phyloP scores from a whole-genome alignment of 2,329 filamentous ascomycete genomes.

The Colletotrichum horii region DNA sequence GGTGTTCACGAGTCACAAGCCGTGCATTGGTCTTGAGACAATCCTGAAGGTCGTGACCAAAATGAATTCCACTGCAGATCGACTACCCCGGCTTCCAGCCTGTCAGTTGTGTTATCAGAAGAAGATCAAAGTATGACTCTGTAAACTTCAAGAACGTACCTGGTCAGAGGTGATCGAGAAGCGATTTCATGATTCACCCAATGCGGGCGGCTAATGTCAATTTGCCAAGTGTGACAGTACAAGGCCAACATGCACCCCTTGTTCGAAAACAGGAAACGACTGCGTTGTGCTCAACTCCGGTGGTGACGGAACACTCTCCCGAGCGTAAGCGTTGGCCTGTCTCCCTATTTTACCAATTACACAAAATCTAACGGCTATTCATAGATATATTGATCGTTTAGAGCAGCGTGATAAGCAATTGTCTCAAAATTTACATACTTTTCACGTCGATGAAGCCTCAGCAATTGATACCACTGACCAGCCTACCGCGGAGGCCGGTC shows the following conservation, averaged over 20 bases:
- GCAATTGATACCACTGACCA: neutral
- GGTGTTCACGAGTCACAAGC: neutral
- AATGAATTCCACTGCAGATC: neutral
- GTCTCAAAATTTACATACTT: neutral
- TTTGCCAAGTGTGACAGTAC: constrained; percentile 30
- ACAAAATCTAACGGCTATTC: neutral
- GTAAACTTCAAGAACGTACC: neutral
- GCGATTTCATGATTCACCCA: neutral
- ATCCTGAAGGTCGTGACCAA: neutral
- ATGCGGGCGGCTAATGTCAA: neutral
- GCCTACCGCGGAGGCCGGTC: neutral
- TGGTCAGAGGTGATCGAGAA: neutral
- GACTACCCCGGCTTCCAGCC: constrained; percentile 10
- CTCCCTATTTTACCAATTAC: neutral
- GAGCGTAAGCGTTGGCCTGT: constrained; percentile 22
- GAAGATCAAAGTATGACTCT: constrained; percentile 13
- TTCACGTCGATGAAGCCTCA: neutral
- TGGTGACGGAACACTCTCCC: constrained; percentile 25
- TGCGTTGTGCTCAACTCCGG: constrained; percentile 32
- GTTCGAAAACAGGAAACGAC: constrained; percentile 26
- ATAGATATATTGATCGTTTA: constrained; percentile 27
- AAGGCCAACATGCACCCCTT: constrained; percentile 33
- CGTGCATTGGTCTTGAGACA: neutral
- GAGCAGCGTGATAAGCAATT: constrained; percentile 22
- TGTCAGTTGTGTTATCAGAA: constrained; percentile 18